Evolutionary conservation across 2,329 filamentous ascomycete genomes (phyloP), one percentile per base, ranked within the genome.

Genomic region (Leptographium lundbergii): DNA sequence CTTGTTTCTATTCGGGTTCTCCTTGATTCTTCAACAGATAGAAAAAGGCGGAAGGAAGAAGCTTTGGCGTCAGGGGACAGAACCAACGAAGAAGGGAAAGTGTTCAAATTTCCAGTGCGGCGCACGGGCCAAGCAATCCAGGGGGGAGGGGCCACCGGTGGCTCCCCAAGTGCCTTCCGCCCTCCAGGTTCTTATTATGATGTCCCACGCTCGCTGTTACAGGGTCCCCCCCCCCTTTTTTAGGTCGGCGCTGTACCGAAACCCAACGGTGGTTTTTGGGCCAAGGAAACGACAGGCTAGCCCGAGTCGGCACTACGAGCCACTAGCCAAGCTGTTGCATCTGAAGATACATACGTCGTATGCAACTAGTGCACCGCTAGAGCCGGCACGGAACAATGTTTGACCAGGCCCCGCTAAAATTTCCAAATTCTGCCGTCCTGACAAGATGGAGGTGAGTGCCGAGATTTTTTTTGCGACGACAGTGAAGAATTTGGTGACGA

Each of bases 91-190:
- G 32, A 60, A 59, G 60, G 61, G 60, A 61, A 60, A 60, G 57
- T 62, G 60, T 61, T 61, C 62, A 66, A 66, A 66, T 66, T 66
- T 65, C 64, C 63, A 65, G 60, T 54, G 59, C 17, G 7, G 58
- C 61, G 65, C 65, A 66, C 65, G 65, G 64, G 62, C 64, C 65
- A 65, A 52, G 34, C 10, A 48, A 45, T 60, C 59, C 57, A 60
- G 61, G 59, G 62, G 63, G 61, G 57, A 59, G 57, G 63, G 61
- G 60, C 63, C 60, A 63, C 62, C 57, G 27, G 54, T 25, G n/a
- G 56, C 52, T 55, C 45, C 56, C 55, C 57, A 52, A 59, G 61
- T 55, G 55, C 57, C 54, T 57, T 60, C 57, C 56, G 32, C 25
- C 55, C 53, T 42, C 39, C 56, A 25, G 32, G 19, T 57, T 59